These are phyloP conservation scores for Leccinum fallax DNA, from an alignment of 1,284 basidiomycete species.

Conservation along the genomic window DNA sequence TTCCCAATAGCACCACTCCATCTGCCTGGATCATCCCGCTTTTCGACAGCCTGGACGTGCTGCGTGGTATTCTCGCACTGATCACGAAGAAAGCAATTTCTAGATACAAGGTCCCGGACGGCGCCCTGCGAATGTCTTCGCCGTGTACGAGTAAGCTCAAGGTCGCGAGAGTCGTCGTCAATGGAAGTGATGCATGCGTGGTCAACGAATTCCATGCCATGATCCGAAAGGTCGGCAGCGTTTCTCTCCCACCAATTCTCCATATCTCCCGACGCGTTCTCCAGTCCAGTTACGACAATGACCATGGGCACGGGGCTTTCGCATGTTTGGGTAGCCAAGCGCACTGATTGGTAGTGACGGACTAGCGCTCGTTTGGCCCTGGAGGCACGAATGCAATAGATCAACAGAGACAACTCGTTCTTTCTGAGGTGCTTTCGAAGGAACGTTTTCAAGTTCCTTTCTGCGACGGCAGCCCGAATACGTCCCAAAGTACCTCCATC, in stretches of 20 bases:
- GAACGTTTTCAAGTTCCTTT: conserved; percentile 29
- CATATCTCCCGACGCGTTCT: conserved; percentile 35
- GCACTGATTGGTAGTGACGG: conserved; percentile 34
- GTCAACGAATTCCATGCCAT: conserved; percentile 32
- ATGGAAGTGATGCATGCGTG: conserved; percentile 37
- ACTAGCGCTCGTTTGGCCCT: conserved; percentile 32
- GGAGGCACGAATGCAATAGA: conserved; percentile 37
- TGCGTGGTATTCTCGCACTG: conserved; percentile 2
- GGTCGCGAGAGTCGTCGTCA: conserved; percentile 26
- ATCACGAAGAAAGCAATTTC: conserved; percentile 14
- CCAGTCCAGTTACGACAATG: conserved; percentile 37
- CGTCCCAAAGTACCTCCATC: conserved; percentile 31
- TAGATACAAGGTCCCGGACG: conserved; percentile 31
- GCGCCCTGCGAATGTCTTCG: conserved; percentile 17
- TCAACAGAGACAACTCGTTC: conserved; percentile 25
- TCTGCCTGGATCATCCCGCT: conserved; percentile 7
- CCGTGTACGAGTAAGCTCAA: conserved; percentile 15
- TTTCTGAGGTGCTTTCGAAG: conserved; percentile 26
- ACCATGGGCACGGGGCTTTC: conserved; percentile 27
- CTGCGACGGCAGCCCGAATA: conserved; percentile 28
- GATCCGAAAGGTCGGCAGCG: conserved; percentile 11
- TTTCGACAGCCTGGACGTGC: neutral
- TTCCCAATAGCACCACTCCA: conserved; percentile 20
- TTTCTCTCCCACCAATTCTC: conserved; percentile 39
- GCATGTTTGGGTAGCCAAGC: conserved; percentile 11